Percentiles rank a stretch among this genome's conserved stretches.
Conservation (phyloP, 192 early-diverging fungal genomes). For the Dissophora ornata region DNA sequence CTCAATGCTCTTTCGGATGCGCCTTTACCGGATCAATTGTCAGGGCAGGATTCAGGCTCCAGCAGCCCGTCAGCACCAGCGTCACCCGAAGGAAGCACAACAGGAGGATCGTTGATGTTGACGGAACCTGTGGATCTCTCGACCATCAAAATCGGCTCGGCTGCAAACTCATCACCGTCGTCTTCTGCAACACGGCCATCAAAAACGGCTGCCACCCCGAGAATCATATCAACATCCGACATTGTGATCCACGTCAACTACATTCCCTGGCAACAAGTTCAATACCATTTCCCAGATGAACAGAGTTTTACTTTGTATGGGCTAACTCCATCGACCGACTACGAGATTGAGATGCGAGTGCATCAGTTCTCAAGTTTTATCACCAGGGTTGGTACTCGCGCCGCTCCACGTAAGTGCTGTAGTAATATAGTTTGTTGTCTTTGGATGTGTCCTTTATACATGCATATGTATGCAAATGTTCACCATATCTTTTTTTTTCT, state of each 20-base stretch:
- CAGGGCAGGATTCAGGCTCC: constrained; percentile 4
- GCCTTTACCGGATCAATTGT: neutral
- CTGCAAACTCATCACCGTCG: constrained; percentile 8
- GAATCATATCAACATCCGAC: constrained; percentile 51
- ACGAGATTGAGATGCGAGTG: constrained; percentile 54
- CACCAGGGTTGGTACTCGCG: constrained; percentile 43
- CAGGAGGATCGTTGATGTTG: neutral
- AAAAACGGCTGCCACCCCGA: constrained; percentile 16
- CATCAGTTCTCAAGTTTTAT: constrained; percentile 53
- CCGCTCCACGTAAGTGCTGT: constrained; percentile 39
- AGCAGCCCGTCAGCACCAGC: neutral
- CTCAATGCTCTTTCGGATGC: constrained; percentile 42
- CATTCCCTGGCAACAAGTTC: constrained; percentile 51
- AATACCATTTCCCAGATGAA: constrained; percentile 50
- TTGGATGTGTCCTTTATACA: neutral
- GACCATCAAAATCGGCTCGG: constrained; percentile 41
- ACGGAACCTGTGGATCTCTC: constrained; percentile 39
- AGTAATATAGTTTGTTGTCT: neutral
- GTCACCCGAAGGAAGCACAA: neutral
- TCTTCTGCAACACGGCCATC: constrained; percentile 9
- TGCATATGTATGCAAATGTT: too few relatives aligned
- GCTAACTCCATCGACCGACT: constrained; percentile 48
- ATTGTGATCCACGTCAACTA: constrained; percentile 52
- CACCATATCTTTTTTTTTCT: too few relatives aligned
- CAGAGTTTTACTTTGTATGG: constrained; percentile 49